phyloP scores from a whole-genome alignment of 768 basidiomycete species.

The Tulasnella sp. region DNA sequence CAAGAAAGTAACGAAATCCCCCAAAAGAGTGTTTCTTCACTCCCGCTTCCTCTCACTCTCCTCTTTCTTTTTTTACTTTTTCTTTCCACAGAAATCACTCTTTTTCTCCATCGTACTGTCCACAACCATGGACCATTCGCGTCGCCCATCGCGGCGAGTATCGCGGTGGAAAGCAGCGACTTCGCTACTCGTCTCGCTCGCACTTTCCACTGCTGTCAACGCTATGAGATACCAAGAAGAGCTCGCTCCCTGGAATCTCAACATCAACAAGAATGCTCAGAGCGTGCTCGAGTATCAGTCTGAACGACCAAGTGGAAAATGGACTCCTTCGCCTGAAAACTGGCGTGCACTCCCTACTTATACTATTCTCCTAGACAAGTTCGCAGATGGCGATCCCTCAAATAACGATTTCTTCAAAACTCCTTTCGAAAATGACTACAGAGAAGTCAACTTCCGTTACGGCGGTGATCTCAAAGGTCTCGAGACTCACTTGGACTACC shows the following conservation, averaged over 20 bases:
- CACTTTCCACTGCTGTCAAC: too few species aligned
- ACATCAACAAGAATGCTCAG: conserved; percentile 58
- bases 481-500: conserved; percentile 62
- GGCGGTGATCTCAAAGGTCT: conserved; percentile 84
- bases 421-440: conserved; percentile 68
- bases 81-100: too few species aligned
- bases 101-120: too few species aligned
- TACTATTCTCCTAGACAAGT: conserved; percentile 81
- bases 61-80: too few species aligned
- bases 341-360: conserved; percentile 77
- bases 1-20: too few species aligned
- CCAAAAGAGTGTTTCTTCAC: too few species aligned
- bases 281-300: conserved; percentile 53
- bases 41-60: too few species aligned
- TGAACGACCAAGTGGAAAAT: conserved; percentile 46
- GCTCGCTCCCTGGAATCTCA: conserved; percentile 64
- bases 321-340: conserved; percentile 68
- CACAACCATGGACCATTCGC: too few species aligned
- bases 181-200: too few species aligned
- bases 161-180: too few species aligned
- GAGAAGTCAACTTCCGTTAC: conserved; percentile 78
- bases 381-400: conserved; percentile 80
- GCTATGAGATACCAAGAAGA: conserved; percentile 38
- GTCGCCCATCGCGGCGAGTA: too few species aligned
- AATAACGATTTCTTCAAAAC: conserved; percentile 85